These are phyloP conservation scores for Zygosaccharomyces pseudorouxii DNA, from an alignment of 805 yeast genomes.

Conservation along the genomic window DNA sequence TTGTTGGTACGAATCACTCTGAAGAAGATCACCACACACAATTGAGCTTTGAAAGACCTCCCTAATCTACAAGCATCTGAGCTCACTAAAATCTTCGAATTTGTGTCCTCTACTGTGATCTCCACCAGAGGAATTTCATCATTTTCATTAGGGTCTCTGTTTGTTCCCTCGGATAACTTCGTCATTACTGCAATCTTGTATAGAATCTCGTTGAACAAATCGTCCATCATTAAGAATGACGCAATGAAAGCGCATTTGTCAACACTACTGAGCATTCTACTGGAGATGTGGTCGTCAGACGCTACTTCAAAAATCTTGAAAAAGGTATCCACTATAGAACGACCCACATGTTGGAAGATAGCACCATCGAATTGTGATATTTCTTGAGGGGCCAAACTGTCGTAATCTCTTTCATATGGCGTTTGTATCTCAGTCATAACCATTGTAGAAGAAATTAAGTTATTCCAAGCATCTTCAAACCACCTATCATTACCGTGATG, in stretches of 20 bases:
- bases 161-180: constrained; percentile 39
- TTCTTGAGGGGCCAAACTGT: constrained; percentile 23
- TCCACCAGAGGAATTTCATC: constrained; percentile 40
- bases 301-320: constrained; percentile 82
- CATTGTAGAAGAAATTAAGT: constrained; percentile 45
- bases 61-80: constrained; percentile 83
- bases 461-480: constrained; percentile 86
- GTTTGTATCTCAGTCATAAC: constrained; percentile 31
- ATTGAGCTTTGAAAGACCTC: constrained; percentile 83
- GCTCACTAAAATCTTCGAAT: constrained; percentile 63
- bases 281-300: constrained; percentile 81
- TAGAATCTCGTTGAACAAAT: constrained; percentile 62
- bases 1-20: constrained; percentile 61
- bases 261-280: constrained; percentile 80
- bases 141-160: constrained; percentile 20
- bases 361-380: constrained; percentile 62
- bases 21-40: constrained; percentile 81
- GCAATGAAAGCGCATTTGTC: constrained; percentile 84
- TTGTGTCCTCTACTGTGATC: constrained; percentile 48
- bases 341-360: constrained; percentile 61
- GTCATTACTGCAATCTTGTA: constrained; percentile 64
- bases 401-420: constrained; percentile 20
- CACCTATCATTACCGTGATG: constrained; percentile 89
- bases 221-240: constrained; percentile 50
- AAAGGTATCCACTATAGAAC: constrained; percentile 63